Conservation (phyloP, 1,284 basidiomycete species). For the Ganoderma lingzhi region DNA sequence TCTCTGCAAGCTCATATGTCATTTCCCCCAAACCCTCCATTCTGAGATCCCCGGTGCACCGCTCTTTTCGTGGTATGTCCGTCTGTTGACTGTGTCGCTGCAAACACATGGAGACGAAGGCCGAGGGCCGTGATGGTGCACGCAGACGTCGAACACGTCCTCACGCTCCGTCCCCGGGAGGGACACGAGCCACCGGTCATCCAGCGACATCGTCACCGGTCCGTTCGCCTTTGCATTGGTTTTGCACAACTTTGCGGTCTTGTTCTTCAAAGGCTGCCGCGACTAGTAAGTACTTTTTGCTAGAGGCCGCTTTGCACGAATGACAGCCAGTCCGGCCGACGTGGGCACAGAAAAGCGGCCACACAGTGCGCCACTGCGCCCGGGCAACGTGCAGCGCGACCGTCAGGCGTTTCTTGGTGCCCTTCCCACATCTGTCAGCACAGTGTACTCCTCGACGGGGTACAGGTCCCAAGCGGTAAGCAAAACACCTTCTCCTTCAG, state of each 20-base stretch:
- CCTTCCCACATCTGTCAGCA: background rate
- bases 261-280: background rate
- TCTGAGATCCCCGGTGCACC: background rate
- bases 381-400: background rate
- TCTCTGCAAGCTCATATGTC: background rate
- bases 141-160: background rate
- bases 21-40: background rate
- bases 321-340: background rate
- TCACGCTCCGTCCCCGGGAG: constrained; percentile 2
- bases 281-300: background rate
- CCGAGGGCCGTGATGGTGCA: background rate
- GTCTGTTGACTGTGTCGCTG: background rate
- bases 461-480: background rate
- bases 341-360: background rate
- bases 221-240: background rate
- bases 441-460: background rate
- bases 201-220: background rate
- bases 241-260: background rate
- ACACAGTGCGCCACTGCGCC: background rate
- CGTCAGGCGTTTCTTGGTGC: background rate
- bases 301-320: background rate
- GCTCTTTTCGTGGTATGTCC: background rate
- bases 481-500: background rate
- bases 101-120: background rate
- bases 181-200: no score